phyloP scores from a whole-genome alignment of 306 rosid genomes.

The Calophaca sinica region DNA sequence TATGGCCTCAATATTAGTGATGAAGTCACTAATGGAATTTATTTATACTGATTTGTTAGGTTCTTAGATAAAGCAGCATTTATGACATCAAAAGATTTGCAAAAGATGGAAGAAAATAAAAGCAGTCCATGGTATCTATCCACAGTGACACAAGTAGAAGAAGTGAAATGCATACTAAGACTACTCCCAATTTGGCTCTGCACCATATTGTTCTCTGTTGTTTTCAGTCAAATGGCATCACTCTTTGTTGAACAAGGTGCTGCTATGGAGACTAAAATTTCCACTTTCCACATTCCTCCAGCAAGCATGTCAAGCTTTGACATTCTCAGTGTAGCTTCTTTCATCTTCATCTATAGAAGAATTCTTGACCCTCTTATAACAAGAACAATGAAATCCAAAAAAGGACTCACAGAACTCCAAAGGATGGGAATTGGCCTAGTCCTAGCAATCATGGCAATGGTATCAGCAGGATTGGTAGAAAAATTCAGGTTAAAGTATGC shows the following conservation, averaged over 20 bases:
- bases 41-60: constrained; percentile 37
- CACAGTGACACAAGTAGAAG: constrained; percentile 79
- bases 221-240: constrained; percentile 91
- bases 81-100: constrained; percentile 54
- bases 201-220: constrained; percentile 79
- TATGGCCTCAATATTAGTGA: neutral
- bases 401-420: constrained; percentile 69
- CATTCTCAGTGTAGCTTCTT: constrained; percentile 72
- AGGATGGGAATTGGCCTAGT: constrained; percentile 88
- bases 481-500: constrained; percentile 57
- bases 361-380: constrained; percentile 60
- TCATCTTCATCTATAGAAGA: constrained; percentile 70
- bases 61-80: constrained; percentile 83
- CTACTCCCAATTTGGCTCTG: constrained; percentile 85
- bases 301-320: constrained; percentile 92
- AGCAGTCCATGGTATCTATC: constrained; percentile 71
- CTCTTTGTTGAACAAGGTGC: constrained; percentile 90
- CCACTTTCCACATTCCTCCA: constrained; percentile 74
- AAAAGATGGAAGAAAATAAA: constrained; percentile 37
- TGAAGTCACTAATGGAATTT: constrained; percentile 3
- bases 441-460: constrained; percentile 70
- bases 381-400: constrained; percentile 40
- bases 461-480: constrained; percentile 75
- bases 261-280: constrained; percentile 65
- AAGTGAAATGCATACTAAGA: constrained; percentile 79